A percentile compares a stretch with the other conserved stretches of the same genome.
Conservation (phyloP, 1,284 basidiomycete species). For the Ustilago shanxiensis region DNA sequence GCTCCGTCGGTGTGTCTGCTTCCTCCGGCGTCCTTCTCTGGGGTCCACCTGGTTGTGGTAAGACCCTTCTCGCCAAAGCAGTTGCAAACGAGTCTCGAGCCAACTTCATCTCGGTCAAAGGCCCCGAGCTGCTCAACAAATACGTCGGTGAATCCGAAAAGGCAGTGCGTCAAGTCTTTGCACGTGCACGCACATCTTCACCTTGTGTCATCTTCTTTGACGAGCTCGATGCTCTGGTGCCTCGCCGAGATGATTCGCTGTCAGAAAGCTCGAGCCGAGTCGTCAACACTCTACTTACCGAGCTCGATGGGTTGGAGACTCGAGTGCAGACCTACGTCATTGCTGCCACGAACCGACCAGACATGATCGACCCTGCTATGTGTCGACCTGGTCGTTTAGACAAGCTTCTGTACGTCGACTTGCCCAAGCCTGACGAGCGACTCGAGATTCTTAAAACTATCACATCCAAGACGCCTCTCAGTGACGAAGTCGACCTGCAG, state of each 20-base stretch:
- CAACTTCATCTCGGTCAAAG: constrained; percentile 97
- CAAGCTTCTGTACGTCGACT: constrained; percentile 95
- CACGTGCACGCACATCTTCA: constrained; percentile 84
- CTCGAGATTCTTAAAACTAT: constrained; percentile 78
- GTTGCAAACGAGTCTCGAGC: constrained; percentile 94
- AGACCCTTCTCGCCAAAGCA: constrained; percentile 94
- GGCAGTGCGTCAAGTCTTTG: constrained; percentile 93
- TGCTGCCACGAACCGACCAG: constrained; percentile 96
- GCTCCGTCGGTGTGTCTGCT: constrained; percentile 84
- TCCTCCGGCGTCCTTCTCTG: constrained; percentile 86
- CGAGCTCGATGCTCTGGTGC: constrained; percentile 95
- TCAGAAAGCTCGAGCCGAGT: constrained; percentile 97
- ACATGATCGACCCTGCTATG: constrained; percentile 99
- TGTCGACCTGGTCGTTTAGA: constrained; percentile 94
- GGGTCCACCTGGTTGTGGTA: constrained; percentile 98
- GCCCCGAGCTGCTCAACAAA: constrained; percentile 94
- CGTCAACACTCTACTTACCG: constrained; percentile 95
- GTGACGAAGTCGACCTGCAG: constrained; percentile 71
- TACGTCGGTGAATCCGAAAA: constrained; percentile 98
- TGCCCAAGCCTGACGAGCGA: constrained; percentile 83
- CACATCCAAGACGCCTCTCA: constrained; percentile 82
- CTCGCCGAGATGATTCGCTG: constrained; percentile 87
- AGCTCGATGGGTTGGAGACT: constrained; percentile 91
- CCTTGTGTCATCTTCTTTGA: constrained; percentile 96
- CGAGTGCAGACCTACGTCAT: constrained; percentile 92